A percentile compares a stretch with the other conserved stretches of the same genome.
phyloP scores from a whole-genome alignment of 768 basidiomycete species.

The Trametes cinnabarina region DNA sequence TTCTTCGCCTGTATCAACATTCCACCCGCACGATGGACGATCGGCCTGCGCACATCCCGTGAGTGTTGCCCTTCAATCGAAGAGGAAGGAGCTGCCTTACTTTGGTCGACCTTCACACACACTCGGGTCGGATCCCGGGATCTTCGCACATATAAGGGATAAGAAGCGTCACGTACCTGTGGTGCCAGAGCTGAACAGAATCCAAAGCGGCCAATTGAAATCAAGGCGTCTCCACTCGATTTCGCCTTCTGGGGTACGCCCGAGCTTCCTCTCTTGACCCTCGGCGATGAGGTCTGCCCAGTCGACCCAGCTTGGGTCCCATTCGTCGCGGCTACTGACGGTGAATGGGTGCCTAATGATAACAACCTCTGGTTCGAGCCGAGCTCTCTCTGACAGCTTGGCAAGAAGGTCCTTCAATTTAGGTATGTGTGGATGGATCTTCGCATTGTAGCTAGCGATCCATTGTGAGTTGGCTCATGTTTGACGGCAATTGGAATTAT shows the following conservation, averaged over 20 bases:
- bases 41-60: conserved; percentile 47
- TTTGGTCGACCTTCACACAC: conserved; percentile 42
- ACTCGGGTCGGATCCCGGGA: conserved; percentile 8
- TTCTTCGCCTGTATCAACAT: conserved; percentile 75
- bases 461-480: neutral
- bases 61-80: conserved; percentile 7
- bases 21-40: conserved; percentile 76
- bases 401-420: conserved; percentile 60
- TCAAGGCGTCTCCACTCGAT: conserved; percentile 58
- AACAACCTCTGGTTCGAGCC: conserved; percentile 48
- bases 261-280: conserved; percentile 46
- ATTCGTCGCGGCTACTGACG: conserved; percentile 35
- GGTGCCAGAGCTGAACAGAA: conserved; percentile 82
- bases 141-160: neutral
- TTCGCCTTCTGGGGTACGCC: conserved; percentile 52
- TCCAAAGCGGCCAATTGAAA: conserved; percentile 84
- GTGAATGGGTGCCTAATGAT: conserved; percentile 47
- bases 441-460: conserved; percentile 60
- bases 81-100: conserved; percentile 36
- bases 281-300: conserved; percentile 55
- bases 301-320: conserved; percentile 48
- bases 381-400: conserved; percentile 42
- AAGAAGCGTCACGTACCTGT: conserved; percentile 47
- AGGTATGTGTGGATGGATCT: conserved; percentile 62
- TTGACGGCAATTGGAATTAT: neutral